phyloP scores from a whole-genome alignment of 257 asterid genomes.

The Solanum pinnatisectum region DNA sequence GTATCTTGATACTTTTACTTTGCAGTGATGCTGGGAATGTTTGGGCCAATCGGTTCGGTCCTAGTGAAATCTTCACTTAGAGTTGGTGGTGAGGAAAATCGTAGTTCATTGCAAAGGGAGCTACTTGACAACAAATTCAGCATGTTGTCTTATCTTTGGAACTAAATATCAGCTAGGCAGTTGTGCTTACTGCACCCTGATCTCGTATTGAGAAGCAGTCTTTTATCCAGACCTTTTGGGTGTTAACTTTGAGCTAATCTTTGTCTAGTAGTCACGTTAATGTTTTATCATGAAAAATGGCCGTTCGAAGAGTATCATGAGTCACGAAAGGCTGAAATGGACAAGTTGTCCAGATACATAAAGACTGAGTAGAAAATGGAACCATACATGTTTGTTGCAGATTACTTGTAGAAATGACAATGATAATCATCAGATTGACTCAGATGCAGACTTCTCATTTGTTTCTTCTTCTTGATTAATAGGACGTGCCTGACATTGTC shows the following conservation, averaged over 20 bases:
- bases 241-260: background rate
- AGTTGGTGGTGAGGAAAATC: background rate
- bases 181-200: background rate
- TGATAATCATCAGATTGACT: background rate
- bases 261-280: background rate
- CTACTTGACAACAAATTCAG: background rate
- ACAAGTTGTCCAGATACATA: background rate
- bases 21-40: background rate
- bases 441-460: background rate
- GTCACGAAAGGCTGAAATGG: background rate
- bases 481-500: conserved; percentile 88
- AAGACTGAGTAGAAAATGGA: background rate
- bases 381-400: background rate
- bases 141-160: background rate
- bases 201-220: background rate
- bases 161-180: background rate
- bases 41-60: background rate
- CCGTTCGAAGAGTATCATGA: background rate
- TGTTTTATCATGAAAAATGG: background rate
- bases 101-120: background rate
- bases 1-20: background rate
- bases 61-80: background rate
- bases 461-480: background rate
- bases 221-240: background rate
- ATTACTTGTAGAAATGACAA: background rate